phyloP scores from a whole-genome alignment of 129 eudicot species.

The Pulicaria dysenterica region DNA sequence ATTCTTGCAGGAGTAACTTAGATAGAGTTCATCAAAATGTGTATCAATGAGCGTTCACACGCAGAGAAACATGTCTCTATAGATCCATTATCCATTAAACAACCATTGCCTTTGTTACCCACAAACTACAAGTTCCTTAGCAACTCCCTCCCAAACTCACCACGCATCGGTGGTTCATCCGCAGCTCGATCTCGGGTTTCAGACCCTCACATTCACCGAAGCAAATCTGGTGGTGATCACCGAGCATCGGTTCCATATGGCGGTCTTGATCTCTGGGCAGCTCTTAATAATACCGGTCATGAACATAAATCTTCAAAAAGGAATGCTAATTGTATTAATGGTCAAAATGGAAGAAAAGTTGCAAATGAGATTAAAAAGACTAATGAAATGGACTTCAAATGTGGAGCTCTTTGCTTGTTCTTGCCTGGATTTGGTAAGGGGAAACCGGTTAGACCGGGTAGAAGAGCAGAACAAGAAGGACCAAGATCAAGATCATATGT shows the following conservation, averaged over 20 bases:
- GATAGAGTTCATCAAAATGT: slow-evolving; percentile 23
- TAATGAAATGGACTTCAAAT: slow-evolving; percentile 56
- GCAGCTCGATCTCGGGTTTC: slow-evolving; percentile 29
- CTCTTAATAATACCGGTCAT: slow-evolving; percentile 19
- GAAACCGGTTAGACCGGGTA: slow-evolving; percentile 52
- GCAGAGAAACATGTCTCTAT: slow-evolving; percentile 65
- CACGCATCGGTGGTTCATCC: slow-evolving; percentile 23
- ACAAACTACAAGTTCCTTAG: slow-evolving; percentile 53
- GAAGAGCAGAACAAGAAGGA: slow-evolving; percentile 38
- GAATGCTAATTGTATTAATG: background rate
- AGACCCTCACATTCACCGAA: slow-evolving; percentile 51
- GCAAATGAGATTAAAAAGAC: slow-evolving; percentile 22
- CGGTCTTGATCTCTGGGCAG: slow-evolving; percentile 60
- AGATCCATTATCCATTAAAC: slow-evolving; percentile 63
- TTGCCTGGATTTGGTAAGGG: slow-evolving; percentile 77
- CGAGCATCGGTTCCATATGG: slow-evolving; percentile 47
- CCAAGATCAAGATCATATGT: slow-evolving; percentile 9
- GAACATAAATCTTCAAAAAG: slow-evolving; percentile 10
- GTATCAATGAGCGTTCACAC: slow-evolving; percentile 38
- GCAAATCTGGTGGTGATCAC: slow-evolving; percentile 75
- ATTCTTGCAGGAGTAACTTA: background rate
- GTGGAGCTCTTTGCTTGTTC: slow-evolving; percentile 83
- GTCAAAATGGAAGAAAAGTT: background rate
- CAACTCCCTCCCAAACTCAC: slow-evolving; percentile 64
- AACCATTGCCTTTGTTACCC: slow-evolving; percentile 49